phyloP scores from a whole-genome alignment of 371 early-diverging fungal genomes.

The Dinochytrium kinnereticum region DNA sequence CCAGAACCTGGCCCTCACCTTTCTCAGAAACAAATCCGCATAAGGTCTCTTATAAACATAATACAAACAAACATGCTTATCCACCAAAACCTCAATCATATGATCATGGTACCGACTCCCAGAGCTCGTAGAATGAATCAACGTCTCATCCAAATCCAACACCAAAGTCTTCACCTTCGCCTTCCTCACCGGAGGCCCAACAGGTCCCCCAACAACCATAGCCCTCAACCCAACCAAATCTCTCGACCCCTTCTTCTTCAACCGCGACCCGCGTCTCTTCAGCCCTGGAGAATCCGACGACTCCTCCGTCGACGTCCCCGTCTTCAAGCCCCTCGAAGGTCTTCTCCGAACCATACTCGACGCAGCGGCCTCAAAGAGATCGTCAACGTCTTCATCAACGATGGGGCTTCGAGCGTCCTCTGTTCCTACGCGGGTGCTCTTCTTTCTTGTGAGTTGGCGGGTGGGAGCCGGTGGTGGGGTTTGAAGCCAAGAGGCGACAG shows the following conservation, averaged over 20 bases:
- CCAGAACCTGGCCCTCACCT: slow-evolving; percentile 54
- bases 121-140: slow-evolving; percentile 90
- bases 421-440: neutral
- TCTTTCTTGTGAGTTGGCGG: neutral
- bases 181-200: neutral
- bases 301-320: neutral
- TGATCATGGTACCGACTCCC: slow-evolving; percentile 67
- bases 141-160: slow-evolving; percentile 96
- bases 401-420: neutral
- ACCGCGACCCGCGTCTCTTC: neutral
- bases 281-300: neutral
- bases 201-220: neutral
- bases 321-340: no score
- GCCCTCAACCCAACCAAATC: neutral
- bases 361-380: neutral
- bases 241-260: neutral
- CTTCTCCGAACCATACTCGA: neutral
- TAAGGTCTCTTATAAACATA: slow-evolving; percentile 96
- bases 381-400: neutral
- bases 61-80: slow-evolving; percentile 87
- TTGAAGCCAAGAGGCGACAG: slow-evolving; percentile 10
- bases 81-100: slow-evolving; percentile 89
- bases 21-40: slow-evolving; percentile 91
- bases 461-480: slow-evolving; percentile 3
- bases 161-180: slow-evolving; percentile 77